These are phyloP conservation scores for Phytophthora aleatoria DNA, from an alignment of 352 stramenopile genomes.

Conservation along the genomic window DNA sequence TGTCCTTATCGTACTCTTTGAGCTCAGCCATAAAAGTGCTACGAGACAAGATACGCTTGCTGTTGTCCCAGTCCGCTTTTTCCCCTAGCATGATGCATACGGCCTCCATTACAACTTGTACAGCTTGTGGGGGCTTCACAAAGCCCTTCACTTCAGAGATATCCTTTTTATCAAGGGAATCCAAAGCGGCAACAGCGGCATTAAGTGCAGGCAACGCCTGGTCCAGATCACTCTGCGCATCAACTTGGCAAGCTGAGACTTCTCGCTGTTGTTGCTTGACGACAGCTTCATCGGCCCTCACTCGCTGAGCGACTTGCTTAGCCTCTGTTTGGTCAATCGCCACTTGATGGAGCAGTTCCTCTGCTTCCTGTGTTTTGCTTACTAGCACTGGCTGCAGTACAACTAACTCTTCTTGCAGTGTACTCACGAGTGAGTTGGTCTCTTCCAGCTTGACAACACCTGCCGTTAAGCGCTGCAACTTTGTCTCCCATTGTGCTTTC, in stretches of 20 bases:
- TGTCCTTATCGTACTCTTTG: constrained; percentile 89
- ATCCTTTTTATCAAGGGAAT: constrained; percentile 87
- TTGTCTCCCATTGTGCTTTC: constrained; percentile 40
- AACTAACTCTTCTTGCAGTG: constrained; percentile 80
- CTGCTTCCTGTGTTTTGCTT: constrained; percentile 65
- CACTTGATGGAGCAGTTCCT: constrained; percentile 64
- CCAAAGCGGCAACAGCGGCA: constrained; percentile 71
- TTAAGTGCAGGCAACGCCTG: constrained; percentile 75
- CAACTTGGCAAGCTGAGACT: constrained; percentile 62
- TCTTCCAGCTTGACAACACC: constrained; percentile 79
- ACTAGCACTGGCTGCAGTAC: constrained; percentile 78
- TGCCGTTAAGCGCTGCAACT: constrained; percentile 58
- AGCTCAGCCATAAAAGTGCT: constrained; percentile 82
- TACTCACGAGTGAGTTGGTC: constrained; percentile 66
- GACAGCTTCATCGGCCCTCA: constrained; percentile 58
- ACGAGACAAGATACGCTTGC: constrained; percentile 77
- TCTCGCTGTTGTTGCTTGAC: constrained; percentile 74
- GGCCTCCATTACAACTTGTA: constrained; percentile 88
- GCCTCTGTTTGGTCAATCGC: constrained; percentile 68
- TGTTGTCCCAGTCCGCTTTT: constrained; percentile 86
- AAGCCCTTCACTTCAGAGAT: constrained; percentile 89
- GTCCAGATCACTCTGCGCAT: constrained; percentile 80
- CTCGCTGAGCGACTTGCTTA: constrained; percentile 47
- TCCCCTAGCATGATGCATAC: constrained; percentile 89
- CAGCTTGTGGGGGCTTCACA: constrained; percentile 80